A percentile compares a stretch with the other conserved stretches of the same genome.
Evolutionary conservation across 2,329 filamentous ascomycete genomes (phyloP).

Genomic region (Lasiodiplodia gonubiensis): DNA sequence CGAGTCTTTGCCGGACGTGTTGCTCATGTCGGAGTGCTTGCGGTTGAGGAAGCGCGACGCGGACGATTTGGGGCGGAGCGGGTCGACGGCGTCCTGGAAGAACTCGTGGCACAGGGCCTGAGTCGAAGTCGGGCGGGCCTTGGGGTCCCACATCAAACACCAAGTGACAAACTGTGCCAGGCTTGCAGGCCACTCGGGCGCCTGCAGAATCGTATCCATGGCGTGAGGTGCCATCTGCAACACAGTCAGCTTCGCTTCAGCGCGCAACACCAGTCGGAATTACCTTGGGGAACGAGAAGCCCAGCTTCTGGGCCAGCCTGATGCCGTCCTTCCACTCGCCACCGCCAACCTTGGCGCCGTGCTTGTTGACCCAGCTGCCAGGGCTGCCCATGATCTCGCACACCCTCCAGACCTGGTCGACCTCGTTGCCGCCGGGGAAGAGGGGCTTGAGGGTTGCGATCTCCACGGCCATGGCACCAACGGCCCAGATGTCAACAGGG

Average conservation of each 20-base stretch:
- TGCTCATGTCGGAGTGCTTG: slow-evolving; percentile 84
- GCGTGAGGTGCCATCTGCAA: slow-evolving; percentile 90
- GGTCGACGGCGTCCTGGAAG: slow-evolving; percentile 90
- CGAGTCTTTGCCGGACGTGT: slow-evolving; percentile 68
- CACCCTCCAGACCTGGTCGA: slow-evolving; percentile 98
- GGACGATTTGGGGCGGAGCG: slow-evolving; percentile 87
- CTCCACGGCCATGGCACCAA: slow-evolving; percentile 98
- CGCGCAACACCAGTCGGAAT: slow-evolving; percentile 28
- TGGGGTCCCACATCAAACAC: slow-evolving; percentile 99
- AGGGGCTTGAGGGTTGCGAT: slow-evolving; percentile 95
- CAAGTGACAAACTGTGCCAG: slow-evolving; percentile 94
- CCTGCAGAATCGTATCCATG: slow-evolving; percentile 89
- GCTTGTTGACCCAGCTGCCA: slow-evolving; percentile 96
- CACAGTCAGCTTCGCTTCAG: slow-evolving; percentile 29
- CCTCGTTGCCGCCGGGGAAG: slow-evolving; percentile 97
- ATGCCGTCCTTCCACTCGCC: slow-evolving; percentile 98
- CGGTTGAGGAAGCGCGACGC: slow-evolving; percentile 82
- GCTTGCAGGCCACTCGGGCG: slow-evolving; percentile 88
- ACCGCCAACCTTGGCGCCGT: slow-evolving; percentile 83
- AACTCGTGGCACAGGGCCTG: slow-evolving; percentile 97
- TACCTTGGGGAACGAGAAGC: slow-evolving; percentile 93
- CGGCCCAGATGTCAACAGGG: slow-evolving; percentile 97
- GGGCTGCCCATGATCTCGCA: slow-evolving; percentile 99
- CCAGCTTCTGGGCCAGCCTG: slow-evolving; percentile 89
- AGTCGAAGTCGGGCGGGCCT: slow-evolving; percentile 84